A percentile compares a stretch with the other conserved stretches of the same genome.
These are phyloP conservation scores for Fomes fomentarius DNA, from an alignment of 1,284 basidiomycete genomes.

Conservation along the genomic window DNA sequence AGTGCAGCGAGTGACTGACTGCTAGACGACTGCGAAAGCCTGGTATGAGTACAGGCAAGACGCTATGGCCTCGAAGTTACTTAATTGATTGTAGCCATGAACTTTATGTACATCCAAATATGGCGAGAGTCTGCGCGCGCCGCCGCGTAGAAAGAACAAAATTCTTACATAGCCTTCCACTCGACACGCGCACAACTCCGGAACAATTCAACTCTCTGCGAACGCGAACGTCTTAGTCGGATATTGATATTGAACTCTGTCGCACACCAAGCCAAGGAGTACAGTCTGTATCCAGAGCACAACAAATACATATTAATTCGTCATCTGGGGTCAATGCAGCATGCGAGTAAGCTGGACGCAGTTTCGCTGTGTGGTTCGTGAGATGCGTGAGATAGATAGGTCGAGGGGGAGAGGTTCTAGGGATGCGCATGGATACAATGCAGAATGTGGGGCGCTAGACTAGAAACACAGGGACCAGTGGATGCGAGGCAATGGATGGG, in stretches of 20 bases:
- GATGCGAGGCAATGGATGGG: neutral
- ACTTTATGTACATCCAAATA: no score
- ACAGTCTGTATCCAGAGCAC: neutral
- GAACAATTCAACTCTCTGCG: no score
- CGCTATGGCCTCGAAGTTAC: no score
- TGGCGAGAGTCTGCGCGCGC: no score
- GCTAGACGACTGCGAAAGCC: no score
- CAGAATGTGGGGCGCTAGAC: neutral
- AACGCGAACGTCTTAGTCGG: neutral
- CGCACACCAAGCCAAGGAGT: neutral
- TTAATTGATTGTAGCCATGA: no score
- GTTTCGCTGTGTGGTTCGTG: neutral
- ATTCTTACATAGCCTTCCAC: no score
- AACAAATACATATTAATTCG: neutral
- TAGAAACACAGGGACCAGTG: conserved; percentile 7
- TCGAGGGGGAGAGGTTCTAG: neutral
- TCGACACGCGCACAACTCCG: no score
- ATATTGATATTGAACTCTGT: neutral
- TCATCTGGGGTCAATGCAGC: neutral
- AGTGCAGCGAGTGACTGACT: no score
- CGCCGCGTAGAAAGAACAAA: no score
- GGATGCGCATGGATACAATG: conserved; percentile 12
- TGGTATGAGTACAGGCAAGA: no score
- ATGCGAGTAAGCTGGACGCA: neutral
- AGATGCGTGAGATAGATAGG: conserved; percentile 10